phyloP scores from a whole-genome alignment of 2,329 filamentous ascomycete genomes.

The Botryotinia globosa region DNA sequence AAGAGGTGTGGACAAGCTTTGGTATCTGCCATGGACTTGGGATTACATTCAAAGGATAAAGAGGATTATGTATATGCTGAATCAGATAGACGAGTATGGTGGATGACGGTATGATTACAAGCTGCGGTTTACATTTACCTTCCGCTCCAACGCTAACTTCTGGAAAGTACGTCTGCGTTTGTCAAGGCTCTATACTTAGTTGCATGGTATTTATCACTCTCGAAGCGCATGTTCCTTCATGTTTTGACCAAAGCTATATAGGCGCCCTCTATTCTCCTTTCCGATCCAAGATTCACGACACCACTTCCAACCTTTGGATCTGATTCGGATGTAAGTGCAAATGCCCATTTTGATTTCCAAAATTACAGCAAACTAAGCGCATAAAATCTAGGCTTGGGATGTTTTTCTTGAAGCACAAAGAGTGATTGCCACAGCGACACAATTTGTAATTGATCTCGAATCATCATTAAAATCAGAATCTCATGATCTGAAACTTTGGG shows the following conservation, averaged over 20 bases:
- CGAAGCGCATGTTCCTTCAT: background rate
- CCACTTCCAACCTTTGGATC: conserved; percentile 43
- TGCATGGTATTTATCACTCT: conserved; percentile 42
- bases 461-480: conserved; percentile 41
- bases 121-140: background rate
- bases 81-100: conserved; percentile 49
- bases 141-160: conserved; percentile 3
- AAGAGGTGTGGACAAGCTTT: conserved; percentile 48
- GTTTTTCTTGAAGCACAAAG: conserved; percentile 48
- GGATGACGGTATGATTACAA: conserved; percentile 47
- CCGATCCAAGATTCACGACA: conserved; percentile 47
- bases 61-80: conserved; percentile 45
- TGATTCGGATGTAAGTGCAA: conserved; percentile 41
- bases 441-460: conserved; percentile 50
- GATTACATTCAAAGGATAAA: conserved; percentile 43
- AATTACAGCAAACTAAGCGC: background rate
- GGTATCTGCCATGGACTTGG: conserved; percentile 46
- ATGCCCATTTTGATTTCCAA: background rate
- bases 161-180: conserved; percentile 47
- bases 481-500: conserved; percentile 43
- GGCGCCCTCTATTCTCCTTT: conserved; percentile 45
- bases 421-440: conserved; percentile 47
- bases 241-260: conserved; percentile 30
- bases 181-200: conserved; percentile 51
- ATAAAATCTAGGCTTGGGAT: conserved; percentile 38